Evolutionary conservation across 108 stramenopile genomes (phyloP).

Genomic region (Discostella stelligeroides): DNA sequence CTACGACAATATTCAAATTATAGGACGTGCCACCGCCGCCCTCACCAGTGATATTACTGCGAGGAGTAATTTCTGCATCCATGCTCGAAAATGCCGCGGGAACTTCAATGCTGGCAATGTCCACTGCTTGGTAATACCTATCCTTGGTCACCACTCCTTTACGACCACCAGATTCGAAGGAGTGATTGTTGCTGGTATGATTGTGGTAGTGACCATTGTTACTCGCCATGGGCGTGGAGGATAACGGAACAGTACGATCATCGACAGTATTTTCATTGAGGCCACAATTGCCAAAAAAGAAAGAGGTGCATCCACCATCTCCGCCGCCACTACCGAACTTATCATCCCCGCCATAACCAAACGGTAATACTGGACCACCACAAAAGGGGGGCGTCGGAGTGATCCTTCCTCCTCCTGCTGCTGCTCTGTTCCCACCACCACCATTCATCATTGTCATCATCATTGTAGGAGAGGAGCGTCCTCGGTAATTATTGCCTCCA

Average conservation of each 20-base stretch:
- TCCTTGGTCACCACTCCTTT: not conserved
- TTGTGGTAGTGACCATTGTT: not conserved
- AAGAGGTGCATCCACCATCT: conserved; percentile 25
- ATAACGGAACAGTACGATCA: conserved; percentile 4
- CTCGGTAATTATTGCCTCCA: not conserved
- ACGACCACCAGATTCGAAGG: not conserved
- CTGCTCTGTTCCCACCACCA: no score
- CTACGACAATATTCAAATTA: conserved; percentile 60
- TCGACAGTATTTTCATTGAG: conserved; percentile 6
- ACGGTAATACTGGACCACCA: no score
- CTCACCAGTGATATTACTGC: not conserved
- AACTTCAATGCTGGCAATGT: conserved; percentile 42
- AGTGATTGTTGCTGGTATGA: not conserved
- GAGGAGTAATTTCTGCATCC: conserved; percentile 50
- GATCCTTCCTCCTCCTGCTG: no score
- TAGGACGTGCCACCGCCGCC: conserved; percentile 1
- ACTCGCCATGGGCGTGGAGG: not conserved
- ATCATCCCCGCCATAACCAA: no score
- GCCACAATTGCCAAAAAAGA: conserved; percentile 28
- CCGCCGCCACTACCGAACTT: not conserved
- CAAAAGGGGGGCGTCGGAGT: no score
- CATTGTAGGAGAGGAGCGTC: not conserved
- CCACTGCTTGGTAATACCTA: conserved; percentile 33
- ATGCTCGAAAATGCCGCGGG: conserved; percentile 45
- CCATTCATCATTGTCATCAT: not conserved